Conservation (phyloP, 2,329 filamentous ascomycete species). For the Akanthomyces uredinophilus region DNA sequence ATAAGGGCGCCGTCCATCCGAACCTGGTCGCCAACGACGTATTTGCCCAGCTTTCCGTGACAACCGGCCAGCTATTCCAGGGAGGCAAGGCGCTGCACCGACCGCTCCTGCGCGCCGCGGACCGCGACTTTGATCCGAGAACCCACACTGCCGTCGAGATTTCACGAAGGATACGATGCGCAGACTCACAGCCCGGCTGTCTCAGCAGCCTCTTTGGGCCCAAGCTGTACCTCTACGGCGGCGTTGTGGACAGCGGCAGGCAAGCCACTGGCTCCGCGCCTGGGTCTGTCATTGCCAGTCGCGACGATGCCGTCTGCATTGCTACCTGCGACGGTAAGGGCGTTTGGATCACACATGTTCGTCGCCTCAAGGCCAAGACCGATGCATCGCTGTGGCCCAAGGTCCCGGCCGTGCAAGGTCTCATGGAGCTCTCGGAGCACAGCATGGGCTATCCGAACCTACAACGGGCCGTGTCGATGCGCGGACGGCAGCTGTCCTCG, state of each 20-base stretch:
- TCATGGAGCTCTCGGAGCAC: slow-evolving; percentile 25
- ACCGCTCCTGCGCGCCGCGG: slow-evolving; percentile 34
- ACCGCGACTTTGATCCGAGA: slow-evolving; percentile 32
- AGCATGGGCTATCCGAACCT: slow-evolving; percentile 23
- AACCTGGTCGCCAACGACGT: slow-evolving; percentile 22
- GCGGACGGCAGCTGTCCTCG: slow-evolving; percentile 15
- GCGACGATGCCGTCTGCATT: slow-evolving; percentile 33
- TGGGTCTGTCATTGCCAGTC: slow-evolving; percentile 30
- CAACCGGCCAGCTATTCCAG: slow-evolving; percentile 30
- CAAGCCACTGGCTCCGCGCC: slow-evolving; percentile 11
- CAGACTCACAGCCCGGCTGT: slow-evolving; percentile 38
- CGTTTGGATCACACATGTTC: slow-evolving; percentile 37
- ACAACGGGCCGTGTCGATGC: slow-evolving; percentile 17
- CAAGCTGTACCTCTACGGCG: slow-evolving; percentile 36
- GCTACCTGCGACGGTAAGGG: slow-evolving; percentile 34
- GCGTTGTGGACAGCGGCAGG: slow-evolving; percentile 30
- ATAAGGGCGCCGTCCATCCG: slow-evolving; percentile 18
- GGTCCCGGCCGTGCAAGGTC: slow-evolving; percentile 31
- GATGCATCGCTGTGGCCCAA: slow-evolving; percentile 38
- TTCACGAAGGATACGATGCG: slow-evolving; percentile 37
- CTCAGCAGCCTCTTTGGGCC: slow-evolving; percentile 32
- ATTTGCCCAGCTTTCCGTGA: slow-evolving; percentile 28
- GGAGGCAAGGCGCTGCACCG: slow-evolving; percentile 33
- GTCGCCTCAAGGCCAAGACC: slow-evolving; percentile 32
- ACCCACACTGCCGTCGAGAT: slow-evolving; percentile 32